phyloP scores from a whole-genome alignment of 768 basidiomycete species.

The Podaxis mareebaensis region DNA sequence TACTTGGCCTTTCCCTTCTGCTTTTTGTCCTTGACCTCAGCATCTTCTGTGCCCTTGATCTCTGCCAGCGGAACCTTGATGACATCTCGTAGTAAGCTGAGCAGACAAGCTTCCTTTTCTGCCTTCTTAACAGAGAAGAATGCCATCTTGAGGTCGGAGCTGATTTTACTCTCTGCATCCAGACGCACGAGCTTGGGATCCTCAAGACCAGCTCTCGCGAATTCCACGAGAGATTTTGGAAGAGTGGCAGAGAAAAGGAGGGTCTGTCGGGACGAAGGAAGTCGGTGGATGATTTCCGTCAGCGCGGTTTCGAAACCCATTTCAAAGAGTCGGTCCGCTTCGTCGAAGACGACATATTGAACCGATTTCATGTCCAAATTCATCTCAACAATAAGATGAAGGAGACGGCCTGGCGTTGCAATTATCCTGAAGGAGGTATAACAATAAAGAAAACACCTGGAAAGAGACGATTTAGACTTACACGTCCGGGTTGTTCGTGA shows the following conservation, averaged over 20 bases:
- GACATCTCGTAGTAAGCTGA: conserved; percentile 82
- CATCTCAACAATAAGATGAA: conserved; percentile 98
- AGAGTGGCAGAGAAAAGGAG: conserved; percentile 96
- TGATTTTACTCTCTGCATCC: conserved; percentile 95
- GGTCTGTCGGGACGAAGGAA: conserved; percentile 86
- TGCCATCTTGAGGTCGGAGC: conserved; percentile 88
- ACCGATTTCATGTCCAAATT: conserved; percentile 84
- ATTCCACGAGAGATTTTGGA: conserved; percentile 94
- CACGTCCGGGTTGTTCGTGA: conserved; percentile 94
- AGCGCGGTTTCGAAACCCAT: conserved; percentile 96
- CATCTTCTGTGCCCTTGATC: conserved; percentile 29
- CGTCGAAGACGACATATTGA: conserved; percentile 94
- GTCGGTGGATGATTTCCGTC: conserved; percentile 86
- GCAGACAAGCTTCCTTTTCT: conserved; percentile 92
- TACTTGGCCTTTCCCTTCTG: conserved; percentile 54
- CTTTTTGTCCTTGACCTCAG: conserved; percentile 34
- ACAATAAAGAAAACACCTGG: conserved; percentile 16
- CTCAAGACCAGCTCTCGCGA: conserved; percentile 94
- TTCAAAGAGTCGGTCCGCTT: conserved; percentile 97
- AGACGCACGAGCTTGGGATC: conserved; percentile 95
- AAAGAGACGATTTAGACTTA: conserved; percentile 43
- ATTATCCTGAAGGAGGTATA: conserved; percentile 65
- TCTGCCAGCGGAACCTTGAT: conserved; percentile 74
- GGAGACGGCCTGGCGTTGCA: conserved; percentile 94
- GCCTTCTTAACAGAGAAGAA: conserved; percentile 91